Evolutionary conservation across 2,329 filamentous ascomycete species (phyloP).

Genomic region (Didymella lethalis): DNA sequence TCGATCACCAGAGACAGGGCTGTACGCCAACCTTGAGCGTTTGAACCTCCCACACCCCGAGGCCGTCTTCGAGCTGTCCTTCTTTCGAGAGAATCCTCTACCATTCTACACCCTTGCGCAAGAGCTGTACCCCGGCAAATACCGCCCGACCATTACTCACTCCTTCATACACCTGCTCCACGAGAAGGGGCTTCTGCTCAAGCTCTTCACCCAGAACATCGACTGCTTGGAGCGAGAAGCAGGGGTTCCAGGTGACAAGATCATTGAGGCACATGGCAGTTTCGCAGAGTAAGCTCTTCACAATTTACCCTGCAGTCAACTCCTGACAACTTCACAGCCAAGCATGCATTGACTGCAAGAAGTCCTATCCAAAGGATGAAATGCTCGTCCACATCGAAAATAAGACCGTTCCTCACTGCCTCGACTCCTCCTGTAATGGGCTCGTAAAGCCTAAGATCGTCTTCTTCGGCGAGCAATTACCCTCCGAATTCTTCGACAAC

Average conservation of each 20-base stretch:
- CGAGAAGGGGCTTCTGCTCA: slow-evolving; percentile 77
- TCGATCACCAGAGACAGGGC: slow-evolving; percentile 86
- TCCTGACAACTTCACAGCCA: slow-evolving; percentile 60
- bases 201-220: slow-evolving; percentile 97
- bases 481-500: slow-evolving; percentile 69
- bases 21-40: slow-evolving; percentile 90
- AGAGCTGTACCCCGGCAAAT: slow-evolving; percentile 91
- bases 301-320: not conserved
- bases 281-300: slow-evolving; percentile 67
- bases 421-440: slow-evolving; percentile 69
- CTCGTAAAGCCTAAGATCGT: slow-evolving; percentile 94
- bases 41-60: slow-evolving; percentile 88
- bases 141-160: slow-evolving; percentile 87
- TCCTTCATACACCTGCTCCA: slow-evolving; percentile 85
- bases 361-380: slow-evolving; percentile 71
- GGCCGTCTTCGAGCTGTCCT: slow-evolving; percentile 91
- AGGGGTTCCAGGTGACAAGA: slow-evolving; percentile 79
- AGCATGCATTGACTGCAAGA: slow-evolving; percentile 87
- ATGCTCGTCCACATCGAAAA: slow-evolving; percentile 75
- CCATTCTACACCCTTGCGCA: slow-evolving; percentile 93
- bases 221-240: slow-evolving; percentile 91
- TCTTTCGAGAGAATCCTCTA: slow-evolving; percentile 82
- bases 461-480: slow-evolving; percentile 85
- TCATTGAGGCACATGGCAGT: slow-evolving; percentile 94
- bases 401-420: slow-evolving; percentile 75